These are phyloP conservation scores for Acidomyces sp. DNA, from an alignment of 495 filamentous ascomycete genomes.

Conservation along the genomic window DNA sequence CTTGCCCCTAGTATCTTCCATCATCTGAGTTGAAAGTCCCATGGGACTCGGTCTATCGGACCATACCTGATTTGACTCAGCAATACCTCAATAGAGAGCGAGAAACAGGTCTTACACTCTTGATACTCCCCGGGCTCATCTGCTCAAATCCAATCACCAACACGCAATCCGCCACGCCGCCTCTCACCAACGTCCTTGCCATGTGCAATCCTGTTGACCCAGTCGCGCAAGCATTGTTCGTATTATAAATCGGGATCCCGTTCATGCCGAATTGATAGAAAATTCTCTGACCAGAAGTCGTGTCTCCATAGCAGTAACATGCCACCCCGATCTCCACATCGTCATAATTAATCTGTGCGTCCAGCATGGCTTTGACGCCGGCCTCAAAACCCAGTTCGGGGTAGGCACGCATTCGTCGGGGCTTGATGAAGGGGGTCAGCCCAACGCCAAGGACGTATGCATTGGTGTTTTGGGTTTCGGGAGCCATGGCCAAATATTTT, in stretches of 20 bases:
- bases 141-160: conserved; percentile 94
- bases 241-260: conserved; percentile 5
- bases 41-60: conserved; percentile 69
- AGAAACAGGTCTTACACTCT: too few relatives aligned
- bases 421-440: conserved; percentile 99
- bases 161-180: conserved; percentile 72
- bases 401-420: conserved; percentile 80
- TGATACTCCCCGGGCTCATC: conserved; percentile 84
- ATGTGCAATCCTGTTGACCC: conserved; percentile 79
- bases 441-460: conserved; percentile 87
- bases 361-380: conserved; percentile 87
- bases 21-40: conserved; percentile 58
- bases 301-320: conserved; percentile 91
- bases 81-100: too few relatives aligned
- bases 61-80: too few relatives aligned
- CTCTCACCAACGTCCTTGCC: conserved; percentile 65
- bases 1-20: conserved; percentile 67
- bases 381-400: conserved; percentile 89
- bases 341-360: conserved; percentile 92
- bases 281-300: conserved; percentile 83
- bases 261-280: conserved; percentile 99
- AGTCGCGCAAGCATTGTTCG: conserved; percentile 64
- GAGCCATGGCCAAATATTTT: too few relatives aligned
- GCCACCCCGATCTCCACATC: conserved; percentile 93
- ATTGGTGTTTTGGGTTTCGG: conserved; percentile 5